Conservation (phyloP, 1,139 yeast species). For the Sugiyamaella sp. region DNA sequence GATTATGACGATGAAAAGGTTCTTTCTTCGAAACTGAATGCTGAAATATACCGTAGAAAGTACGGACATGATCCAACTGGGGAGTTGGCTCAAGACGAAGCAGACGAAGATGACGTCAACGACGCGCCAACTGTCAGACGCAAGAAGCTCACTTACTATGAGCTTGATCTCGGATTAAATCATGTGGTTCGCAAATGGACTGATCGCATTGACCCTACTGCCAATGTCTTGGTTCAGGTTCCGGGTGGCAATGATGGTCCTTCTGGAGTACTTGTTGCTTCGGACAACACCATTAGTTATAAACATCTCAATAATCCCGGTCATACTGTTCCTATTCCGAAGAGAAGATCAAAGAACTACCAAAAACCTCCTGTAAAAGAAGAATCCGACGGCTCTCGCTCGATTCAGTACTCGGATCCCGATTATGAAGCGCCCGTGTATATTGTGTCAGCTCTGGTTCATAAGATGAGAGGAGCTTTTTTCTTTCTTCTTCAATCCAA, state of each 20-base stretch:
- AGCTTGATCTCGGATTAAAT: slow-evolving; percentile 83
- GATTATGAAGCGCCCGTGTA: slow-evolving; percentile 40
- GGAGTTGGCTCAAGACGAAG: neutral
- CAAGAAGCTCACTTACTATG: slow-evolving; percentile 63
- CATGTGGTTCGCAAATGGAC: slow-evolving; percentile 61
- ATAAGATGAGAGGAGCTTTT: slow-evolving; percentile 50
- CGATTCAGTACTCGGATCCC: slow-evolving; percentile 20
- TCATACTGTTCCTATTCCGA: slow-evolving; percentile 57
- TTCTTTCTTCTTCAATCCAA: slow-evolving; percentile 74
- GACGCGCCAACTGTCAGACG: slow-evolving; percentile 34
- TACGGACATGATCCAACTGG: slow-evolving; percentile 17
- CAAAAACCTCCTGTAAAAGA: slow-evolving; percentile 5
- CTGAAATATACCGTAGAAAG: slow-evolving; percentile 9
- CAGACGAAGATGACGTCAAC: slow-evolving; percentile 29
- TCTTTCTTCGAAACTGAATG: neutral
- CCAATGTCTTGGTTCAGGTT: slow-evolving; percentile 49
- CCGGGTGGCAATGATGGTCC: slow-evolving; percentile 63
- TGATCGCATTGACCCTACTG: slow-evolving; percentile 47
- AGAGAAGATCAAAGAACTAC: slow-evolving; percentile 35
- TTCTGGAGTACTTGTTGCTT: slow-evolving; percentile 60
- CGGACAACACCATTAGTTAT: slow-evolving; percentile 51
- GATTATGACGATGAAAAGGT: slow-evolving; percentile 46
- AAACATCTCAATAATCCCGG: slow-evolving; percentile 44
- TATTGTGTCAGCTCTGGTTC: slow-evolving; percentile 63
- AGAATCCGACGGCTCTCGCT: neutral